These are phyloP conservation scores for Euphorbia schlechtendalii DNA, from an alignment of 441 rosid species.

Conservation along the genomic window DNA sequence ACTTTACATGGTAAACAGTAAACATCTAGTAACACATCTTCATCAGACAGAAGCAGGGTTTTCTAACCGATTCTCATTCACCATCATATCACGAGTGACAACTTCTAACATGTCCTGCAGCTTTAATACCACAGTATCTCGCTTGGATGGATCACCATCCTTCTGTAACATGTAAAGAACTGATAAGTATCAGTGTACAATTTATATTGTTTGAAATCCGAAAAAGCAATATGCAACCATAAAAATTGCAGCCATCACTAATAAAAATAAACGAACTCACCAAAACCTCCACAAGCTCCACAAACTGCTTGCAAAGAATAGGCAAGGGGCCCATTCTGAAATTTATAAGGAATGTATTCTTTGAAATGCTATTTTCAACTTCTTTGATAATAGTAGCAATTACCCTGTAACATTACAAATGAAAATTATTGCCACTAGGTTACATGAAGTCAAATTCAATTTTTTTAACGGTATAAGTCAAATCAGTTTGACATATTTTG, in stretches of 20 bases:
- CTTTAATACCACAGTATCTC: conserved; percentile 67
- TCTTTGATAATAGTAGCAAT: conserved; percentile 83
- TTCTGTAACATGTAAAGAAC: conserved; percentile 53
- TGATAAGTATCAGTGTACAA: neutral
- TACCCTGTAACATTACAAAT: conserved; percentile 50
- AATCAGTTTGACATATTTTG: neutral
- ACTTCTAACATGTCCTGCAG: conserved; percentile 98
- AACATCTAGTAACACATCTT: conserved; percentile 5
- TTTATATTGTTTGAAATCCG: neutral
- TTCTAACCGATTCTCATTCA: conserved; percentile 86
- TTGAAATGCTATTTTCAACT: conserved; percentile 78
- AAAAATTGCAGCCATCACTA: neutral
- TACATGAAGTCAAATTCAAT: conserved; percentile 3
- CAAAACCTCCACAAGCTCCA: conserved; percentile 83
- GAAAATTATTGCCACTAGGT: conserved; percentile 18
- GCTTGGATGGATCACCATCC: conserved; percentile 75
- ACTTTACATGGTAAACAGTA: conserved; percentile 14
- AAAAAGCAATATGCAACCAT: no score
- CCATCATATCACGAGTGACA: conserved; percentile 93
- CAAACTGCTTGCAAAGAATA: conserved; percentile 65
- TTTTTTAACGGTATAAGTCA: neutral
- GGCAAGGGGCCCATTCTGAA: conserved; percentile 88
- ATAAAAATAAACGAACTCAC: conserved; percentile 42
- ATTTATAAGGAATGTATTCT: conserved; percentile 73
- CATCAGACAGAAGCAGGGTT: conserved; percentile 22